Conservation (phyloP, 2,329 filamentous ascomycete species). For the Nigrospora oryzae region DNA sequence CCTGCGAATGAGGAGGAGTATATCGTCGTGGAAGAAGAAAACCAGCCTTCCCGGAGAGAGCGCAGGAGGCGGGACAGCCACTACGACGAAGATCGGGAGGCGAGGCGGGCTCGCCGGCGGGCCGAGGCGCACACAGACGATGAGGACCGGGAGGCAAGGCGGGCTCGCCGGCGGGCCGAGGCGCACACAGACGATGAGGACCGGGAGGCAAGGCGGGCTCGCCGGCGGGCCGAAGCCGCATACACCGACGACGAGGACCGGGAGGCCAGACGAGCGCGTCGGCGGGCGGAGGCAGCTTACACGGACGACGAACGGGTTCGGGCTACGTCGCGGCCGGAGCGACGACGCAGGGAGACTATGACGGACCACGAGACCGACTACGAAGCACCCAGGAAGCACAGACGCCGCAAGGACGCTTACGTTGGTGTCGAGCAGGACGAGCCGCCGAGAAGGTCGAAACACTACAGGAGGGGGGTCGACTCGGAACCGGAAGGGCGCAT, state of each 20-base stretch:
- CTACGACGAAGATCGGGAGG: slow-evolving; percentile 9
- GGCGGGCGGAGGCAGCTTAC: not conserved
- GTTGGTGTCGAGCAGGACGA: slow-evolving; percentile 8
- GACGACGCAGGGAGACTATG: slow-evolving; percentile 9
- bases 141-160: slow-evolving; percentile 2
- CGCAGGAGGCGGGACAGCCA: slow-evolving; percentile 7
- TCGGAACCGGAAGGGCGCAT: slow-evolving; percentile 15
- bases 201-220: slow-evolving; percentile 1
- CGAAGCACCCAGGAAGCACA: slow-evolving; percentile 8
- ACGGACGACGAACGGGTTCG: not conserved
- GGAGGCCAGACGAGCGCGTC: slow-evolving; percentile 2
- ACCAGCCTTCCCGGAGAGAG: slow-evolving; percentile 16
- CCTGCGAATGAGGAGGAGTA: slow-evolving; percentile 8
- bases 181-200: slow-evolving; percentile 5
- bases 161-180: slow-evolving; percentile 2
- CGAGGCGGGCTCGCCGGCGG: slow-evolving; percentile 7
- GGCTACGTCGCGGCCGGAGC: not conserved
- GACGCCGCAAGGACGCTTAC: slow-evolving; percentile 6
- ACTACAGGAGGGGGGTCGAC: slow-evolving; percentile 7
- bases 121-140: slow-evolving; percentile 6
- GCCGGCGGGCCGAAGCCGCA: slow-evolving; percentile 1
- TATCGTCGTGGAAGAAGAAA: slow-evolving; percentile 17
- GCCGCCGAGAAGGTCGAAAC: slow-evolving; percentile 8
- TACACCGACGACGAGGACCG: slow-evolving; percentile 4
- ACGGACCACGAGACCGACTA: slow-evolving; percentile 14